Percentiles rank a stretch among this genome's conserved stretches.
Evolutionary conservation across 169 alveolate species (phyloP).

Genomic region (Plasmodium chabaudi): DNA sequence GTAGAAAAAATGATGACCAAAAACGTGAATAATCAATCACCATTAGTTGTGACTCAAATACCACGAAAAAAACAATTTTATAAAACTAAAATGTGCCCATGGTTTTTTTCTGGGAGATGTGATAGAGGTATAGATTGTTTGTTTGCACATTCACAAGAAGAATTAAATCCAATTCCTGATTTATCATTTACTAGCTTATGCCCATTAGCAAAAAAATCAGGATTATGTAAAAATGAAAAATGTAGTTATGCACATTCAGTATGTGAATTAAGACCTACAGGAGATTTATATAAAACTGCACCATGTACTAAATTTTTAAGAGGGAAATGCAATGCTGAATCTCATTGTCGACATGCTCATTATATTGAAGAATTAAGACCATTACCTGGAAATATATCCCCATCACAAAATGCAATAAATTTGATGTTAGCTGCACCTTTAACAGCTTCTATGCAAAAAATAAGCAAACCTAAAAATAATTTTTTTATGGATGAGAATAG

Average conservation of each 20-base stretch:
- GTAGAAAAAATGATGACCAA: slow-evolving; percentile 27
- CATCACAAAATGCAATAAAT: slow-evolving; percentile 71
- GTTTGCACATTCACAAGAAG: slow-evolving; percentile 89
- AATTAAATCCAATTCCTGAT: slow-evolving; percentile 80
- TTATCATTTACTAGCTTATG: slow-evolving; percentile 80
- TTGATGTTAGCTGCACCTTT: slow-evolving; percentile 53
- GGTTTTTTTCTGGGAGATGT: slow-evolving; percentile 79
- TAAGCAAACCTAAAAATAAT: slow-evolving; percentile 3
- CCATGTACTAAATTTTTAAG: slow-evolving; percentile 67
- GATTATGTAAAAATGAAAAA: slow-evolving; percentile 84
- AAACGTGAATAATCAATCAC: slow-evolving; percentile 32
- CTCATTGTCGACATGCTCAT: slow-evolving; percentile 72
- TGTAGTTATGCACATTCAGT: slow-evolving; percentile 76
- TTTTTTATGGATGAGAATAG: slow-evolving; percentile 1
- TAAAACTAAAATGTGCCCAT: slow-evolving; percentile 70
- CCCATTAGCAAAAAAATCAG: slow-evolving; percentile 87
- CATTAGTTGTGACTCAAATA: slow-evolving; percentile 51
- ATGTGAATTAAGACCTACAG: slow-evolving; percentile 70
- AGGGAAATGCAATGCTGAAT: slow-evolving; percentile 73
- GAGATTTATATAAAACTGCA: slow-evolving; percentile 71
- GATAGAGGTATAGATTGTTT: slow-evolving; percentile 90
- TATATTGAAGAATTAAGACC: slow-evolving; percentile 59
- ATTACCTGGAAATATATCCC: slow-evolving; percentile 58
- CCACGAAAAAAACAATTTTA: slow-evolving; percentile 73
- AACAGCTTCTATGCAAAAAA: slow-evolving; percentile 21